Base-by-base conservation (phyloP, 345 rosid species). In the Aquilaria yunnanensis region DNA sequence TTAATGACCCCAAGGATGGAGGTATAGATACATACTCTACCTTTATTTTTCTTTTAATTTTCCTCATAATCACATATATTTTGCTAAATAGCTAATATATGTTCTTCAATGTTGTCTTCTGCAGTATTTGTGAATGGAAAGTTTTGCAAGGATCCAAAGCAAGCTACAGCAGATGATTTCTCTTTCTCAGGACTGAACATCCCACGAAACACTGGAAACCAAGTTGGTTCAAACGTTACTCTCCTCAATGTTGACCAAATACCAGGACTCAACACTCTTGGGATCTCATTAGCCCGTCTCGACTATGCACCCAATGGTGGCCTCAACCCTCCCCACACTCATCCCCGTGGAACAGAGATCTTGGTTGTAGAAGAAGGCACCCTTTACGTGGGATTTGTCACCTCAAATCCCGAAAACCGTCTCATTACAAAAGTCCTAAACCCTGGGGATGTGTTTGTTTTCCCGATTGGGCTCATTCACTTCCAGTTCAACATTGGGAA, bases 101-200 rank as follows among this genome's bases (percentile, higher is more conserved):
- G 6, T 49, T n/a, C n/a, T 29, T 41, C 11, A 12, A 9, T 32
- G 2, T 4, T 23, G 13, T 47, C 47, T 4, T 61, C 2, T 9
- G 10, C 62, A 69, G 77, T 78, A 14, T 78, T 75, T 48, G 78
- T 74, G 57, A 71, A 77, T 32, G 82, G 78, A 4, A 63, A 72
- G 60, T 68, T 78, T 48, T 78, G 79, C 70, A 74, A 66, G 62
- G 70, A 78, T 62, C 82, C 72, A 0, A 68, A 52, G 13, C 67
- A 49, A 9, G 72, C 47, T n/a, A 69, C 9, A 0, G 59, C 72
- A 23, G 48, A 74, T 9, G 81, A 73, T 14, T 77, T 77, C 64
- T 53, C 47, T 63, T 67, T 14, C 45, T 33, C 32, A 11, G 66
- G 68, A n/a, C 51, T 77, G 43, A 58, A 64, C 67, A 61, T 56